Conservation (phyloP, 805 yeast genomes). For the Candida argentea region DNA sequence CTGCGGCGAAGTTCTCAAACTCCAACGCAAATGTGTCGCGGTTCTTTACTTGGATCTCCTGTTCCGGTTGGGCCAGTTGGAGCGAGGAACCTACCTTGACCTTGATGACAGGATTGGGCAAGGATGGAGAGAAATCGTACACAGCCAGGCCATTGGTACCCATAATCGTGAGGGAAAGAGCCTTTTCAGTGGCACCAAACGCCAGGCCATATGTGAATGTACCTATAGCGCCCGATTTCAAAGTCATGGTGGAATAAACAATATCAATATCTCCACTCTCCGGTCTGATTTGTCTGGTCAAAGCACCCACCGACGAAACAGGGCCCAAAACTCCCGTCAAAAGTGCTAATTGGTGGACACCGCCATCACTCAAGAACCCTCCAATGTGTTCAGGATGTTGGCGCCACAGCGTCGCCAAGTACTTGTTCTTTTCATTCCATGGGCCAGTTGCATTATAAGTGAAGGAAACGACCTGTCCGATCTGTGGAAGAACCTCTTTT, state of each 20-base stretch:
- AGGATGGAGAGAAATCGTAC: conserved; percentile 52
- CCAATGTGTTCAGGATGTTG: conserved; percentile 86
- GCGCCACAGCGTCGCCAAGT: conserved; percentile 75
- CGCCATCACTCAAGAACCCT: conserved; percentile 89
- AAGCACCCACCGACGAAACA: conserved; percentile 61
- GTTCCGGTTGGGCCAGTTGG: conserved; percentile 43
- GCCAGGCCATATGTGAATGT: conserved; percentile 83
- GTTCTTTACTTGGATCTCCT: conserved; percentile 30
- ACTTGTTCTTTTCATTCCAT: conserved; percentile 50
- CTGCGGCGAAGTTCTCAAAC: conserved; percentile 41
- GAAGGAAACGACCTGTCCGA: conserved; percentile 66
- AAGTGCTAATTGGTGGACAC: conserved; percentile 89
- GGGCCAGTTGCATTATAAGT: conserved; percentile 70
- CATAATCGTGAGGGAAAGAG: conserved; percentile 55
- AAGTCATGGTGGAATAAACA: conserved; percentile 56
- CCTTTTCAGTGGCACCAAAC: conserved; percentile 71
- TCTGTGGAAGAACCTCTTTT: conserved; percentile 46
- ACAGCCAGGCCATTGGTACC: conserved; percentile 73
- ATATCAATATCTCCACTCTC: conserved; percentile 78
- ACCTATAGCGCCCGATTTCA: conserved; percentile 61
- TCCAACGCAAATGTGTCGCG: conserved; percentile 36
- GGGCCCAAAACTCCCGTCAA: conserved; percentile 75
- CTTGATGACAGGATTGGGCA: conserved; percentile 28
- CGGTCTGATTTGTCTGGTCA: conserved; percentile 66
- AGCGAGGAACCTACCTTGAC: conserved; percentile 18